phyloP scores from a whole-genome alignment of 2,329 filamentous ascomycete species.

The Claviceps spartinae region DNA sequence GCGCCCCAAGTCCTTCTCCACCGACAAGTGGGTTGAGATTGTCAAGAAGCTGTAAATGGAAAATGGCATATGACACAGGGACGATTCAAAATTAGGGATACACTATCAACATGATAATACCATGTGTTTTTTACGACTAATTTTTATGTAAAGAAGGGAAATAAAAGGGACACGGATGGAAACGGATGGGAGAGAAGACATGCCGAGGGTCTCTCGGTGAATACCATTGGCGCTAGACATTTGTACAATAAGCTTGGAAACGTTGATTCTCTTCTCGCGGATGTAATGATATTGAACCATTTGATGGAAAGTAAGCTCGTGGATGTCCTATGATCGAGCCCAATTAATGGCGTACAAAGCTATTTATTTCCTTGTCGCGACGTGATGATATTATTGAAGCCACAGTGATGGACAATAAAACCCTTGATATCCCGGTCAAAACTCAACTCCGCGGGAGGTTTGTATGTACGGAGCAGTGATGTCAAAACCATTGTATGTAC shows the following conservation, averaged over 20 bases:
- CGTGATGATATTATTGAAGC: no score
- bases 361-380: no score
- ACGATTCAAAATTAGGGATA: neutral
- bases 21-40: constrained; percentile 90
- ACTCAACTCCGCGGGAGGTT: no score
- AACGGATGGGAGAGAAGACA: neutral
- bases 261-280: constrained; percentile 7
- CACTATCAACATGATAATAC: neutral
- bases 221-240: constrained; percentile 11
- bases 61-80: neutral
- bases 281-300: constrained; percentile 4
- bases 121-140: neutral
- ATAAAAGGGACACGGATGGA: neutral
- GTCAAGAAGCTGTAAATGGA: constrained; percentile 70
- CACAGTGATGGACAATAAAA: no score
- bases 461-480: no score
- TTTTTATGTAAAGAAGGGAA: neutral
- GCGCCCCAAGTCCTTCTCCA: constrained; percentile 98
- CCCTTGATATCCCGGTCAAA: no score
- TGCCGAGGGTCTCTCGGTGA: constrained; percentile 9
- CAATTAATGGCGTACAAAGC: no score
- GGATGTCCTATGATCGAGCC: no score
- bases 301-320: neutral
- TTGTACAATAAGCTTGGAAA: constrained; percentile 13
- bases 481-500: no score